phyloP scores from a whole-genome alignment of 2,329 filamentous ascomycete species.

The Verticillium longisporum region DNA sequence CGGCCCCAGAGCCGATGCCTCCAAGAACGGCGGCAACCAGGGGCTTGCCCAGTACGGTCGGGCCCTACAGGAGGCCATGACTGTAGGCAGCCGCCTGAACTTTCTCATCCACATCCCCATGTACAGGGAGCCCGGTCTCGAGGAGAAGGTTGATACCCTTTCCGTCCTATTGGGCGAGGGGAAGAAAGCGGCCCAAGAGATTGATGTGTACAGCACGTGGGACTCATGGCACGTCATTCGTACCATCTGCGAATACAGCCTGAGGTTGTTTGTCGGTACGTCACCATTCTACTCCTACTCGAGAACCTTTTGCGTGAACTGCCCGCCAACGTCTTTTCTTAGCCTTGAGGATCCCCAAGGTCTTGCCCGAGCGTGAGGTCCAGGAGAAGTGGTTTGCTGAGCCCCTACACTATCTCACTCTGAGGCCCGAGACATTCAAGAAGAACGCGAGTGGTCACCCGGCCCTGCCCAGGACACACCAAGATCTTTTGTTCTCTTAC shows the following conservation, averaged over 20 bases:
- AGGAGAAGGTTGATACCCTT: conserved; percentile 16
- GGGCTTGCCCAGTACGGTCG: conserved; percentile 72
- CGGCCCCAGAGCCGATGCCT: conserved; percentile 62
- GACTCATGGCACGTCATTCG: conserved; percentile 90
- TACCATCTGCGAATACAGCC: conserved; percentile 76
- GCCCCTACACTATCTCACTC: conserved; percentile 55
- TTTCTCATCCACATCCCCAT: conserved; percentile 79
- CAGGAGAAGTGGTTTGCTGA: conserved; percentile 65
- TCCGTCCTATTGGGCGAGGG: neutral
- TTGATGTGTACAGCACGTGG: conserved; percentile 77
- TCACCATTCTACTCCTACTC: conserved; percentile 1
- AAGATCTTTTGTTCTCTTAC: conserved; percentile 53
- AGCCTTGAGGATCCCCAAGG: conserved; percentile 52
- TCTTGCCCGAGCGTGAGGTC: conserved; percentile 52
- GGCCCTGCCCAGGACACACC: conserved; percentile 54
- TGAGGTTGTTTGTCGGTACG: conserved; percentile 79
- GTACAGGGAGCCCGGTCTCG: conserved; percentile 62
- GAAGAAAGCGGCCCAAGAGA: conserved; percentile 30
- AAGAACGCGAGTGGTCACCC: conserved; percentile 55
- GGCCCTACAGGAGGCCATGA: conserved; percentile 73
- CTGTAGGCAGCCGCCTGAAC: conserved; percentile 67
- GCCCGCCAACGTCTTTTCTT: neutral
- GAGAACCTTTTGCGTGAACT: neutral
- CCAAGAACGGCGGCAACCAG: conserved; percentile 39
- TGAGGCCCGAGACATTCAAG: conserved; percentile 48